Evolutionary conservation across 2,329 filamentous ascomycete genomes (phyloP).

Genomic region (Clarireedia homoeocarpa): DNA sequence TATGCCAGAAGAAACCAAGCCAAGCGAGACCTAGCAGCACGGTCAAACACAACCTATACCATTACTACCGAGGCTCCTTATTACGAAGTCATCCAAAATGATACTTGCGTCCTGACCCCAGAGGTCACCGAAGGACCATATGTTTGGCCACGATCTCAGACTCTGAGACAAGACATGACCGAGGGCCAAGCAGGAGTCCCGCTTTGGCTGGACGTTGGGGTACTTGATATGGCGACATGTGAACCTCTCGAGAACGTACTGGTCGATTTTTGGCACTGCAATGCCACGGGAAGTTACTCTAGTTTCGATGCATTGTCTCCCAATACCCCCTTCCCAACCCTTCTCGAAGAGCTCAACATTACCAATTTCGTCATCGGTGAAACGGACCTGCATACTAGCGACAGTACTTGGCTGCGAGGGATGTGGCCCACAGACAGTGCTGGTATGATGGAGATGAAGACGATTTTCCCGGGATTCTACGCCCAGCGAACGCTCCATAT

Average conservation of each 20-base stretch:
- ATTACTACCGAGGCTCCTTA: constrained; percentile 42
- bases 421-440: constrained; percentile 34
- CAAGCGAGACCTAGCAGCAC: background rate
- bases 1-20: background rate
- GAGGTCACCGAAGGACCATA: constrained; percentile 47
- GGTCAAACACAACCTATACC: background rate
- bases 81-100: constrained; percentile 25
- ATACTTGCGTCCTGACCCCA: constrained; percentile 41
- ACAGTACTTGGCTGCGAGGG: constrained; percentile 36
- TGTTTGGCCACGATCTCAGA: constrained; percentile 22
- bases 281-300: constrained; percentile 41
- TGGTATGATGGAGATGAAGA: constrained; percentile 35
- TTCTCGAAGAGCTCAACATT: background rate
- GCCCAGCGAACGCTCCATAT: constrained; percentile 38
- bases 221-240: constrained; percentile 34
- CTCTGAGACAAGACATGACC: constrained; percentile 28
- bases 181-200: constrained; percentile 25
- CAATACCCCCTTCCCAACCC: constrained; percentile 8
- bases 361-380: background rate
- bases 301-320: constrained; percentile 11
- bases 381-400: constrained; percentile 16
- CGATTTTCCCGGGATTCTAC: constrained; percentile 38
- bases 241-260: constrained; percentile 28
- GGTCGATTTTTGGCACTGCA: constrained; percentile 35
- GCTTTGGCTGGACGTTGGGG: constrained; percentile 29